A percentile compares a stretch with the other conserved stretches of the same genome.
These are phyloP conservation scores for Dothideomycetes sp. DNA, from an alignment of 2,329 filamentous ascomycete species.

Conservation along the genomic window DNA sequence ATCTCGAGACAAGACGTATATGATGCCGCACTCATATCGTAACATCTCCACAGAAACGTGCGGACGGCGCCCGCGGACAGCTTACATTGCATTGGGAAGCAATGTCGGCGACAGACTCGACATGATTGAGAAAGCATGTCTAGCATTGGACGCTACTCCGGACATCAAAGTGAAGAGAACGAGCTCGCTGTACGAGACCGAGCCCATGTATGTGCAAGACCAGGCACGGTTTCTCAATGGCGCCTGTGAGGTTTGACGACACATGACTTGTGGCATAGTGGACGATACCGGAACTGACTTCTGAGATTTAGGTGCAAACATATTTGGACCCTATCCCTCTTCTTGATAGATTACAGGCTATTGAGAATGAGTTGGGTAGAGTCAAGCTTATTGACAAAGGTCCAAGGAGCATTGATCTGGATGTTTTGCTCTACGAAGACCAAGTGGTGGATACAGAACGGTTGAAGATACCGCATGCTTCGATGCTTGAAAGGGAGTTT, in stretches of 20 bases:
- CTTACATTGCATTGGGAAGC: conserved; percentile 83
- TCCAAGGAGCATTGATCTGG: conserved; percentile 86
- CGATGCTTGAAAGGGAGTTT: conserved; percentile 87
- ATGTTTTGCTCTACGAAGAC: conserved; percentile 76
- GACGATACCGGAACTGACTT: conserved; percentile 15
- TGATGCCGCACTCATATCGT: neutral
- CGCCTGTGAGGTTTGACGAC: conserved; percentile 68
- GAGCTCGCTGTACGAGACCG: conserved; percentile 86
- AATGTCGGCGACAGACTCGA: conserved; percentile 80
- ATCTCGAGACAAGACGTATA: neutral
- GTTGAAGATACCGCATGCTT: conserved; percentile 72
- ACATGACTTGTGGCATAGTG: neutral
- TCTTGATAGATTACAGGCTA: conserved; percentile 70
- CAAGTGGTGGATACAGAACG: conserved; percentile 57
- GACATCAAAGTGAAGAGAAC: conserved; percentile 69
- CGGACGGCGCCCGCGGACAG: conserved; percentile 27
- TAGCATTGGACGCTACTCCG: conserved; percentile 57
- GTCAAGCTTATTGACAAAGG: conserved; percentile 86
- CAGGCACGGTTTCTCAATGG: conserved; percentile 87
- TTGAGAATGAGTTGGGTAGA: conserved; percentile 72
- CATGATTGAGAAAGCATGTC: conserved; percentile 77
- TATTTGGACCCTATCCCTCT: conserved; percentile 63
- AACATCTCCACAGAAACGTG: neutral
- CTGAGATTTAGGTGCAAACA: conserved; percentile 62
- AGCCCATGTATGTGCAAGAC: conserved; percentile 91